Evolutionary conservation across 2,329 filamentous ascomycete species (phyloP).

Genomic region (Scleromitrula shiraiana): DNA sequence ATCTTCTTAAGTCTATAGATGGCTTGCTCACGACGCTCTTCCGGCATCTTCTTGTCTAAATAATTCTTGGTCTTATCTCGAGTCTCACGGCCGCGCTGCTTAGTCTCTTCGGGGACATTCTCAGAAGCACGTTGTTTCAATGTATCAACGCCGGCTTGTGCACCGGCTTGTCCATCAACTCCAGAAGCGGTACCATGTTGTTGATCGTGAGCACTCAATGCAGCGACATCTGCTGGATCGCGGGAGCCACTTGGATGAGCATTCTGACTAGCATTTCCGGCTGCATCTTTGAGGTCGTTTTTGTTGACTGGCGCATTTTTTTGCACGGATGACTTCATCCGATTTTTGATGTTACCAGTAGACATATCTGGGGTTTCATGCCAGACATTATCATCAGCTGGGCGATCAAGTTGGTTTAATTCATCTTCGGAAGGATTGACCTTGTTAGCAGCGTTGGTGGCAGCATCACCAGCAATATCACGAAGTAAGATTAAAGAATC

Average conservation of each 20-base stretch:
- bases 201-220: constrained; percentile 41
- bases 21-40: constrained; percentile 86
- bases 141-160: constrained; percentile 30
- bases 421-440: constrained; percentile 73
- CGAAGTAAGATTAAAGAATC: constrained; percentile 76
- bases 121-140: constrained; percentile 50
- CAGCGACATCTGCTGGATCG: constrained; percentile 44
- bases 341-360: constrained; percentile 59
- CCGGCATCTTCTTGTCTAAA: constrained; percentile 75
- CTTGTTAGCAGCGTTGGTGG: constrained; percentile 64
- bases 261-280: constrained; percentile 46
- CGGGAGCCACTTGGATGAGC: constrained; percentile 49
- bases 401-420: constrained; percentile 67
- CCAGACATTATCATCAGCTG: constrained; percentile 89
- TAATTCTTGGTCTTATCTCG: constrained; percentile 59
- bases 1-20: constrained; percentile 97
- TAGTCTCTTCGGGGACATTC: constrained; percentile 55
- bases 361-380: constrained; percentile 76
- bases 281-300: constrained; percentile 54
- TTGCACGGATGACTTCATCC: constrained; percentile 53
- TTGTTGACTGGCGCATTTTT: constrained; percentile 42
- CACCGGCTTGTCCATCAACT: constrained; percentile 43
- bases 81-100: constrained; percentile 45
- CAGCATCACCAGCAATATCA: constrained; percentile 87
- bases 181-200: constrained; percentile 36